Evolutionary conservation across 495 filamentous ascomycete species (phyloP), one percentile per base, ranked within the genome.

Genomic region (Tuber aestivum): DNA sequence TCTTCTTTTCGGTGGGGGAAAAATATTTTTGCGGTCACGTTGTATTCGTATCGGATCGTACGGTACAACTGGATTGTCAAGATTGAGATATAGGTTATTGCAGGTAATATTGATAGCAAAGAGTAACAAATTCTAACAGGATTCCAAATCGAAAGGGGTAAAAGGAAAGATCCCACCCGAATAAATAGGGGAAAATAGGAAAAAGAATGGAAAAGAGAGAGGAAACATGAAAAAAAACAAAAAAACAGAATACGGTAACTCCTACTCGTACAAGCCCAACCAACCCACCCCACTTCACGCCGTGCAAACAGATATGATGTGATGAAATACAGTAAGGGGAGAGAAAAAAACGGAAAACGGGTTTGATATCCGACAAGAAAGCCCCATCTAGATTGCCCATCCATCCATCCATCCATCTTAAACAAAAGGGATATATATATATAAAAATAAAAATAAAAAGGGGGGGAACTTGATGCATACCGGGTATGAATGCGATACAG

Each of bases 401-500:
- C 44, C 44, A 12, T 12, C 44, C 44, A 48, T 56, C 48, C 23
- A 27, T 56, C 21, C 48, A 32, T 61, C 56, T 32, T 61, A 16
- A 16, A 32, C n/a, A n/a, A n/a, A n/a, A n/a, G n/a, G n/a, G n/a
- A n/a, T n/a, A n/a, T n/a, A n/a, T n/a, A n/a, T n/a, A n/a, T n/a
- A n/a, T n/a, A n/a, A n/a, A 61, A 32, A 50, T 20, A n/a, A 56
- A 1, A 56, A 48, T 2, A 3, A 23, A n/a, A 8, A 18, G 18
- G 6, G 16, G 2, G 16, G 16, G 4, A 61, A 61, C 27, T 10
- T 12, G 4, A 65, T 65, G 56, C 56, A 65, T 65, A 65, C 56
- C 56, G 56, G 56, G 56, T 65, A 65, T 65, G 56, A 65, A 65
- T 65, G 56, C 56, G 56, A 65, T 65, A 65, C 56, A 65, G 23